phyloP scores from a whole-genome alignment of 345 rosid species.

The Lepidium africanum region DNA sequence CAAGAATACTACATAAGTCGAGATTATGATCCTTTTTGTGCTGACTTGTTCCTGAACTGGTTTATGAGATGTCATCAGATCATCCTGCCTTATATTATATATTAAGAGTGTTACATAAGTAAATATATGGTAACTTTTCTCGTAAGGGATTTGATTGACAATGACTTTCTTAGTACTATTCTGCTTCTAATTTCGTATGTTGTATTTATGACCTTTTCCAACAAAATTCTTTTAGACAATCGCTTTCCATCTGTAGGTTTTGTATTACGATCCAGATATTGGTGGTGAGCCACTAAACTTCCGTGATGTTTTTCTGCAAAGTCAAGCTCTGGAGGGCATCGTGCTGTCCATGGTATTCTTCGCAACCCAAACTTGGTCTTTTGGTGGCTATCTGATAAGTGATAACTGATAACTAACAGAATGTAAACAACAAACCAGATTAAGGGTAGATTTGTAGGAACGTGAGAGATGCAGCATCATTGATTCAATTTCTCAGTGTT shows the following conservation, averaged over 20 bases:
- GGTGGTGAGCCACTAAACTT: slow-evolving; percentile 82
- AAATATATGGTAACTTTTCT: neutral
- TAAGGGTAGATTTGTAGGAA: neutral
- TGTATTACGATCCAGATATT: slow-evolving; percentile 75
- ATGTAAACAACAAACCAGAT: no score
- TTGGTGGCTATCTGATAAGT: slow-evolving; percentile 3
- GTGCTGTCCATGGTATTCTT: slow-evolving; percentile 69
- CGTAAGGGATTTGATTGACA: neutral
- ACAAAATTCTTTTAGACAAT: neutral
- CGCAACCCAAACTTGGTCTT: neutral
- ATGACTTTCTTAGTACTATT: neutral
- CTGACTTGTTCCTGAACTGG: neutral
- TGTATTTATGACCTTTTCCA: neutral
- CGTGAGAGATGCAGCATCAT: slow-evolving; percentile 1
- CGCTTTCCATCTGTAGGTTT: slow-evolving; percentile 42
- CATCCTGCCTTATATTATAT: neutral
- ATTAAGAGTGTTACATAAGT: neutral
- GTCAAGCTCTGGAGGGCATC: slow-evolving; percentile 96
- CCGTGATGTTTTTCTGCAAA: slow-evolving; percentile 85
- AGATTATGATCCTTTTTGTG: neutral
- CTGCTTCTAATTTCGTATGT: neutral
- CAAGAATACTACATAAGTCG: neutral
- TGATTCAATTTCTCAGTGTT: neutral
- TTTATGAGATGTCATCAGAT: neutral
- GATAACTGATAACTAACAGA: neutral